Evolutionary conservation across 495 filamentous ascomycete genomes (phyloP).

Genomic region (Hyaloscypha hepaticicola): DNA sequence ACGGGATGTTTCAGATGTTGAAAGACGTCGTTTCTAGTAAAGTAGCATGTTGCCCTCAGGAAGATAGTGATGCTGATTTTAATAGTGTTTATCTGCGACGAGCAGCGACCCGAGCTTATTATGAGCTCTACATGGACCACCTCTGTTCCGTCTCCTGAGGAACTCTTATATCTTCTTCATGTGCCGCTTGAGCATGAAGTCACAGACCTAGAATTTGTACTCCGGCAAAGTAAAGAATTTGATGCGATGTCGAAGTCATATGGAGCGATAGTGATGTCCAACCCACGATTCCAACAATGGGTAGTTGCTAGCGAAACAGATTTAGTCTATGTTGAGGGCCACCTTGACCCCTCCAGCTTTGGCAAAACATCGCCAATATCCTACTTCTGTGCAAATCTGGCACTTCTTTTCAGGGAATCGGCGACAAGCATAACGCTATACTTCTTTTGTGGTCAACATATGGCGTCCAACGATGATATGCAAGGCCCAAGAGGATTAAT

Average conservation of each 20-base stretch:
- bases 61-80: not conserved
- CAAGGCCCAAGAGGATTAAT: not conserved
- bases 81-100: not conserved
- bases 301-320: not conserved
- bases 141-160: not conserved
- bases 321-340: not conserved
- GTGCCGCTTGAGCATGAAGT: not conserved
- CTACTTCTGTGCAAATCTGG: not conserved
- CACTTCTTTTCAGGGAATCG: not conserved
- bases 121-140: not conserved
- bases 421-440: not conserved
- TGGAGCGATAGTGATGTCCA: not conserved
- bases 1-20: not conserved
- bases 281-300: not conserved
- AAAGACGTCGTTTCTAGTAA: not conserved
- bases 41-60: not conserved
- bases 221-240: constrained; percentile 1
- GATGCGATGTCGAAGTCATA: not conserved
- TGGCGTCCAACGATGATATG: not conserved
- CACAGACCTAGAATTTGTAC: not conserved
- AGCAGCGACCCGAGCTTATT: not conserved
- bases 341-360: not conserved
- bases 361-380: not conserved
- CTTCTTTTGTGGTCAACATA: constrained; percentile 1
- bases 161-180: not conserved